Evolutionary conservation across 2,329 filamentous ascomycete genomes (phyloP).

Genomic region (Iodosphaeria phyllophila): DNA sequence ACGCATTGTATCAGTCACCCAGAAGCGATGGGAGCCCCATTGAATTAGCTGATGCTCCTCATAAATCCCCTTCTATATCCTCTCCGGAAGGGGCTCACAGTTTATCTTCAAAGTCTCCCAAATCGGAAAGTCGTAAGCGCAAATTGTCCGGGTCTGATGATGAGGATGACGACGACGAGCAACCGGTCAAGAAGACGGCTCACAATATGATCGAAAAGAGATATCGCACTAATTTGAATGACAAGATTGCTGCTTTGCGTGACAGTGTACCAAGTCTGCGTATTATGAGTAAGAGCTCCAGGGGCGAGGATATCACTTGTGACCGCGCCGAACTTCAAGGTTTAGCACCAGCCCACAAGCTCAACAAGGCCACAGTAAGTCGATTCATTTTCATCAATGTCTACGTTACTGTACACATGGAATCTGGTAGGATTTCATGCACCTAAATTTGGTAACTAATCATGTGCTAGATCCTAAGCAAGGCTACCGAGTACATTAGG

Average conservation of each 20-base stretch:
- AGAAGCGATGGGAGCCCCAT: slow-evolving; percentile 38
- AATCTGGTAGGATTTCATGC: too few relatives aligned
- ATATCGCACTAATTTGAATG: slow-evolving; percentile 89
- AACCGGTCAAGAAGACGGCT: slow-evolving; percentile 66
- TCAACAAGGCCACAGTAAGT: slow-evolving; percentile 83
- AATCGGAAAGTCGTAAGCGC: slow-evolving; percentile 49
- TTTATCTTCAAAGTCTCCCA: slow-evolving; percentile 24
- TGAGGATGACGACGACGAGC: slow-evolving; percentile 41
- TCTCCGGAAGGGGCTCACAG: slow-evolving; percentile 39
- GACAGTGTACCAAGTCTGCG: slow-evolving; percentile 84
- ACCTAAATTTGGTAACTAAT: too few relatives aligned
- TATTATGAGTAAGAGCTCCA: slow-evolving; percentile 57
- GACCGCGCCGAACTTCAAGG: slow-evolving; percentile 70
- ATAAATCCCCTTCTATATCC: slow-evolving; percentile 27
- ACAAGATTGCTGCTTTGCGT: slow-evolving; percentile 83
- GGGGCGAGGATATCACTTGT: slow-evolving; percentile 48
- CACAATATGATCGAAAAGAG: slow-evolving; percentile 98
- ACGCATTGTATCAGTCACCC: slow-evolving; percentile 38
- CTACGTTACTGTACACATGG: too few relatives aligned
- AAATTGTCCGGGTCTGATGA: slow-evolving; percentile 45
- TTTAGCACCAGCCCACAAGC: slow-evolving; percentile 72
- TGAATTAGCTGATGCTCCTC: slow-evolving; percentile 32
- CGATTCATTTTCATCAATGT: background rate
- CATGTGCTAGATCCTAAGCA: slow-evolving; percentile 49
- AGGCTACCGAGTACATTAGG: slow-evolving; percentile 89